Evolutionary conservation across 441 rosid genomes (phyloP).

Genomic region (Syzygium syzygioides): DNA sequence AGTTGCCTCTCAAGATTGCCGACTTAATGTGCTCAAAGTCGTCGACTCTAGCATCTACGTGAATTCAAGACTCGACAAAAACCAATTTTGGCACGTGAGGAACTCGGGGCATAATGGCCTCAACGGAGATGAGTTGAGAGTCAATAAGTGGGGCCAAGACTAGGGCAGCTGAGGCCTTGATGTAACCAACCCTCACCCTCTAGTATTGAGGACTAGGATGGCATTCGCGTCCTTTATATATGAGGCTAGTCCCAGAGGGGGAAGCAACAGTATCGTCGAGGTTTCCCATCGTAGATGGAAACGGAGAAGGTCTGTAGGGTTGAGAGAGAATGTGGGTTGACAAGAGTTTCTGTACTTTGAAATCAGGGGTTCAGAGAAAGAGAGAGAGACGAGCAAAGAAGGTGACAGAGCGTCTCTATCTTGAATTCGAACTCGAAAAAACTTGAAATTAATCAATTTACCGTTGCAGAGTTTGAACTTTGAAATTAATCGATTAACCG

Average conservation of each 20-base stretch:
- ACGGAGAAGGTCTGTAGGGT: no score
- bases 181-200: slow-evolving; percentile 58
- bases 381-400: no score
- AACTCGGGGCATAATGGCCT: slow-evolving; percentile 62
- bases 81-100: slow-evolving; percentile 28
- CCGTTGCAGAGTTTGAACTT: no score
- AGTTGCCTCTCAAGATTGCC: slow-evolving; percentile 32
- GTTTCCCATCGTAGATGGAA: no score
- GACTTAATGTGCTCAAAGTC: slow-evolving; percentile 21
- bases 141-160: slow-evolving; percentile 64
- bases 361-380: no score
- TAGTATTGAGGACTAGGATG: slow-evolving; percentile 58
- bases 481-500: no score
- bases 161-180: slow-evolving; percentile 54
- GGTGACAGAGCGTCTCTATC: no score
- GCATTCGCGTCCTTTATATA: slow-evolving; percentile 55
- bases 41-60: slow-evolving; percentile 49
- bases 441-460: no score
- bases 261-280: not conserved
- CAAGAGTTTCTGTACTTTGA: no score
- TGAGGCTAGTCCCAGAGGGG: slow-evolving; percentile 33
- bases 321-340: no score
- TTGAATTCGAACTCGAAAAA: no score
- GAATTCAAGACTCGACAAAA: slow-evolving; percentile 49
- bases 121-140: slow-evolving; percentile 22